A percentile compares a stretch with the other conserved stretches of the same genome.
Evolutionary conservation across 208 protist genomes (phyloP).

Genomic region (Leishmania aethiopica): DNA sequence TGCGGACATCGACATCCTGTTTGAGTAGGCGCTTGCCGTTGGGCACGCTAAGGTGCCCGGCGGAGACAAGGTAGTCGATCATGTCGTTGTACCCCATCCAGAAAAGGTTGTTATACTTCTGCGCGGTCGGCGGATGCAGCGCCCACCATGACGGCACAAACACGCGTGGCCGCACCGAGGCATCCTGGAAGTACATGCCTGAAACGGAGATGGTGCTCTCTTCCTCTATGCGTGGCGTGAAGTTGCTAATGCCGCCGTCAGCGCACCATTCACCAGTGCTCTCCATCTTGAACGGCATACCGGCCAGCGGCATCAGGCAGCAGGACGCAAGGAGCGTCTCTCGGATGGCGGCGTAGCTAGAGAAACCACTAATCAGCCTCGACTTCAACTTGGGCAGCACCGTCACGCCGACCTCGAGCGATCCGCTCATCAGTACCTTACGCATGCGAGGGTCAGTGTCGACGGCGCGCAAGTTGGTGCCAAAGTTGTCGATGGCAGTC

Average conservation of each 20-base stretch:
- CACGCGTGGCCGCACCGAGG: slow-evolving; percentile 60
- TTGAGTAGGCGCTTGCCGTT: slow-evolving; percentile 42
- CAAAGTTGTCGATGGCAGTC: slow-evolving; percentile 46
- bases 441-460: slow-evolving; percentile 39
- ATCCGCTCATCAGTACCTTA: slow-evolving; percentile 44
- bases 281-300: slow-evolving; percentile 67
- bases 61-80: slow-evolving; percentile 66
- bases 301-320: slow-evolving; percentile 72
- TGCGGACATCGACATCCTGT: slow-evolving; percentile 42
- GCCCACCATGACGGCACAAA: slow-evolving; percentile 85
- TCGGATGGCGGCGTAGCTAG: slow-evolving; percentile 45
- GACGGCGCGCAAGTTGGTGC: slow-evolving; percentile 37
- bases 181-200: slow-evolving; percentile 79
- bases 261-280: slow-evolving; percentile 71
- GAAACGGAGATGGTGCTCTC: slow-evolving; percentile 68
- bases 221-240: slow-evolving; percentile 69
- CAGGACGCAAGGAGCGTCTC: slow-evolving; percentile 71
- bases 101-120: slow-evolving; percentile 69
- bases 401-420: slow-evolving; percentile 72
- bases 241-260: slow-evolving; percentile 69
- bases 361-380: slow-evolving; percentile 49
- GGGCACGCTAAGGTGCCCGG: slow-evolving; percentile 29
- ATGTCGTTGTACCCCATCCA: slow-evolving; percentile 84
- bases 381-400: slow-evolving; percentile 53
- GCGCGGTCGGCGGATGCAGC: slow-evolving; percentile 47